phyloP scores from a whole-genome alignment of 2,329 filamentous ascomycete species.

The Colletotrichum sp. region DNA sequence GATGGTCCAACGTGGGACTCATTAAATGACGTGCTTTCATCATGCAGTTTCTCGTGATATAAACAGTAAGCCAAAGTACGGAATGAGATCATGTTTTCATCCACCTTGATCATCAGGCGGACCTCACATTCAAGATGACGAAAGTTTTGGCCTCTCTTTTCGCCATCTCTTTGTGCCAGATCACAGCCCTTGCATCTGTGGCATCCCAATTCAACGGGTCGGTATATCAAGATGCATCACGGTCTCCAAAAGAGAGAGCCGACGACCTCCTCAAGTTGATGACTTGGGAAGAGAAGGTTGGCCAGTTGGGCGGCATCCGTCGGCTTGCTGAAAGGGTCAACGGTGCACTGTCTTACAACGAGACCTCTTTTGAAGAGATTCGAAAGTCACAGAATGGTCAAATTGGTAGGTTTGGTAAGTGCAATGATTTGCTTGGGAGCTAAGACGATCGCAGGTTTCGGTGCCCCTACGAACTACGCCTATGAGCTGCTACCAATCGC shows the following conservation, averaged over 20 bases:
- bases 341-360: background rate
- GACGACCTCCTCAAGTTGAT: conserved; percentile 7
- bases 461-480: conserved; percentile 31
- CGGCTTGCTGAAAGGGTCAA: conserved; percentile 1
- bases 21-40: background rate
- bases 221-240: background rate
- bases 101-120: background rate
- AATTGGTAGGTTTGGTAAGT: background rate
- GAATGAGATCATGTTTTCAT: too few species aligned
- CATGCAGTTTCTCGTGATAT: background rate
- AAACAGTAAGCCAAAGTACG: background rate
- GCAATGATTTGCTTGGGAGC: background rate
- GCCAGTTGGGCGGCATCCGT: conserved; percentile 12
- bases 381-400: conserved; percentile 12
- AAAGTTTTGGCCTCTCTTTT: background rate
- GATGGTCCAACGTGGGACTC: background rate
- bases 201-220: background rate
- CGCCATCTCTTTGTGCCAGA: background rate
- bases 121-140: background rate
- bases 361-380: conserved; percentile 7
- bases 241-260: background rate
- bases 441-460: conserved; percentile 25
- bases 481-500: conserved; percentile 29
- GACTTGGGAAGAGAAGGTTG: conserved; percentile 17
- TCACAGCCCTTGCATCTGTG: background rate